A percentile compares a stretch with the other conserved stretches of the same genome.
phyloP scores from a whole-genome alignment of 345 rosid species.

The Eucalyptus curtisii region DNA sequence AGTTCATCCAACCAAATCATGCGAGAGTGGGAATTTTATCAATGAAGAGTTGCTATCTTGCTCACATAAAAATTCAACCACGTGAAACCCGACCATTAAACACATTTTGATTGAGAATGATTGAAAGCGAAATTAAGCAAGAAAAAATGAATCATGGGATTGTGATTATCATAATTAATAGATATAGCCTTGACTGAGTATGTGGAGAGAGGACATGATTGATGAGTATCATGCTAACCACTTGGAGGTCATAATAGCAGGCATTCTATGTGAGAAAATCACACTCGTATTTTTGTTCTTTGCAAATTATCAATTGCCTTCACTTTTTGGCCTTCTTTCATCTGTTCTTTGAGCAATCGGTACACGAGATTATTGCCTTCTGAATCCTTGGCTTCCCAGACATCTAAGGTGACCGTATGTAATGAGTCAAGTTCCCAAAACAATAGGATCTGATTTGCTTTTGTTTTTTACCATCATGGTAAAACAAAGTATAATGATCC shows the following conservation, averaged over 20 bases:
- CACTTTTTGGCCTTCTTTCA: background rate
- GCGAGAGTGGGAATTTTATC: background rate
- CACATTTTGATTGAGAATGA: background rate
- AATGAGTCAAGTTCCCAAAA: background rate
- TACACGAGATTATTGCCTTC: background rate
- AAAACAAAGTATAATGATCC: background rate
- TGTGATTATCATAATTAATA: background rate
- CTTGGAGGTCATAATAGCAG: background rate
- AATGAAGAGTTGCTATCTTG: background rate
- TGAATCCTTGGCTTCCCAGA: background rate
- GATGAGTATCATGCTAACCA: background rate
- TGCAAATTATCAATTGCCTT: background rate
- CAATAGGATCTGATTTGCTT: background rate
- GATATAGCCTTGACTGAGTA: background rate
- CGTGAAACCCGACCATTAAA: background rate
- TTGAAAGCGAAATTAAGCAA: background rate
- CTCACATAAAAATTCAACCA: background rate
- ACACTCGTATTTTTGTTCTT: background rate
- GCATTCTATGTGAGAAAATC: background rate
- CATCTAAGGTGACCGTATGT: background rate
- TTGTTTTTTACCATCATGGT: background rate
- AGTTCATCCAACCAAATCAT: background rate
- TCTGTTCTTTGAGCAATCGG: background rate
- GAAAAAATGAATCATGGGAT: background rate
- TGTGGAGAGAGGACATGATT: background rate